Percentiles rank a stretch among this genome's conserved stretches.
phyloP scores from a whole-genome alignment of 2,329 filamentous ascomycete genomes.

The Aspergillus thermomutatus region DNA sequence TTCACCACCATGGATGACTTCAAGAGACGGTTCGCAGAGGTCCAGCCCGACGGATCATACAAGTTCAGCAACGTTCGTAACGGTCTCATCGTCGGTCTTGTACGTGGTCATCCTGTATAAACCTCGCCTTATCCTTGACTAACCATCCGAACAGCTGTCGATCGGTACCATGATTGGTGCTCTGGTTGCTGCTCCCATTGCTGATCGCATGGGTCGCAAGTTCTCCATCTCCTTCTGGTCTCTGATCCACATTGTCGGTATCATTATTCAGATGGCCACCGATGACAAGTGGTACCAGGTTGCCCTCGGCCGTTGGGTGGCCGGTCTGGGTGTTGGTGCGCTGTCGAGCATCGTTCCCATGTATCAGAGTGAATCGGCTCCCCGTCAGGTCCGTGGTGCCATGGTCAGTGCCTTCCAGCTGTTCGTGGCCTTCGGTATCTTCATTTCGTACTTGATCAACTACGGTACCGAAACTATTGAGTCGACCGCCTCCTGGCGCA shows the following conservation, averaged over 20 bases:
- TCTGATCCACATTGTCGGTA: constrained; percentile 36
- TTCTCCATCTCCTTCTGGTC: constrained; percentile 42
- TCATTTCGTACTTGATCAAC: constrained; percentile 46
- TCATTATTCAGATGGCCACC: constrained; percentile 43
- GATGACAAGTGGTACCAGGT: constrained; percentile 39
- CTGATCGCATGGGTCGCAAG: constrained; percentile 42
- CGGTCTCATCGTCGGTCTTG: constrained; percentile 42
- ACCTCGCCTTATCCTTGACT: neutral
- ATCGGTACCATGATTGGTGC: constrained; percentile 44
- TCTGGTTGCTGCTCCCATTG: constrained; percentile 39
- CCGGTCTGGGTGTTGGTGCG: constrained; percentile 44
- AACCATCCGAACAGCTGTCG: constrained; percentile 31
- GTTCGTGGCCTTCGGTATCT: constrained; percentile 47
- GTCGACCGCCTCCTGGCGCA: constrained; percentile 45
- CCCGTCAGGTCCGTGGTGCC: constrained; percentile 44
- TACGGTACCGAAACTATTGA: constrained; percentile 41
- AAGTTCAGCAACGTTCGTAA: constrained; percentile 42
- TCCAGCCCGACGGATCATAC: constrained; percentile 30
- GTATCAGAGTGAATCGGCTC: constrained; percentile 45
- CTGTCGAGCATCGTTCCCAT: constrained; percentile 45
- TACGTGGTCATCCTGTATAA: constrained; percentile 18
- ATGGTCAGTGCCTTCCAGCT: constrained; percentile 46
- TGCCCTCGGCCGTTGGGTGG: constrained; percentile 41
- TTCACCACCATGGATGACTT: constrained; percentile 49
- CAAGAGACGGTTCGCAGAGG: constrained; percentile 38